A percentile compares a stretch with the other conserved stretches of the same genome.
These are phyloP conservation scores for Kwoniella sp. DNA, from an alignment of 768 basidiomycete species.

Conservation along the genomic window DNA sequence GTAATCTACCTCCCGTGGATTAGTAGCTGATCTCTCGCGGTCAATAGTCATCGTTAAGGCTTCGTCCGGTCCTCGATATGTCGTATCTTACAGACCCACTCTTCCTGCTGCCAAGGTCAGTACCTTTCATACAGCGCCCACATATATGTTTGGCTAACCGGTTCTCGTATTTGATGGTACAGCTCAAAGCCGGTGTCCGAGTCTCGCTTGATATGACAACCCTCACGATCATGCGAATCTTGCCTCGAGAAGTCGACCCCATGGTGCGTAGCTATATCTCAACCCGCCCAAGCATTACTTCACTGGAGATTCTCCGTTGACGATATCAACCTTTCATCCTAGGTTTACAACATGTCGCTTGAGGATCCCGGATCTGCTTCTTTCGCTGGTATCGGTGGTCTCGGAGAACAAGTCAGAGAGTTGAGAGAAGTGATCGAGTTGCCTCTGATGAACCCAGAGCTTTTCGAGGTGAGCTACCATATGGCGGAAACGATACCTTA, in stretches of 20 bases:
- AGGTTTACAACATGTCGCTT: conserved; percentile 95
- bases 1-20: background rate
- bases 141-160: conserved; percentile 25
- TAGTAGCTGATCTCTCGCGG: background rate
- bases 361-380: conserved; percentile 95
- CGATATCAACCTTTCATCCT: background rate
- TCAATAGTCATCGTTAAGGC: conserved; percentile 93
- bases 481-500: background rate
- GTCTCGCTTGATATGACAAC: conserved; percentile 99
- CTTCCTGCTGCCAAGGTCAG: conserved; percentile 69
- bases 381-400: conserved; percentile 94
- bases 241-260: conserved; percentile 96
- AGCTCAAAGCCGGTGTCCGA: conserved; percentile 90
- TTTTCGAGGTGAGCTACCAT: conserved; percentile 63
- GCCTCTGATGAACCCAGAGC: conserved; percentile 87
- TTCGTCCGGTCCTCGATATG: conserved; percentile 95
- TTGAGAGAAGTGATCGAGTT: conserved; percentile 97
- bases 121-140: background rate
- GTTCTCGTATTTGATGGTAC: conserved; percentile 45
- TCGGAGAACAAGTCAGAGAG: conserved; percentile 94
- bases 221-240: conserved; percentile 95
- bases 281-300: too few relatives aligned
- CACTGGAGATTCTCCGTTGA: background rate
- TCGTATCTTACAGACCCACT: conserved; percentile 92
- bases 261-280: conserved; percentile 59